Conservation (phyloP, 768 basidiomycete species). For the Phaeotremella fagi region DNA sequence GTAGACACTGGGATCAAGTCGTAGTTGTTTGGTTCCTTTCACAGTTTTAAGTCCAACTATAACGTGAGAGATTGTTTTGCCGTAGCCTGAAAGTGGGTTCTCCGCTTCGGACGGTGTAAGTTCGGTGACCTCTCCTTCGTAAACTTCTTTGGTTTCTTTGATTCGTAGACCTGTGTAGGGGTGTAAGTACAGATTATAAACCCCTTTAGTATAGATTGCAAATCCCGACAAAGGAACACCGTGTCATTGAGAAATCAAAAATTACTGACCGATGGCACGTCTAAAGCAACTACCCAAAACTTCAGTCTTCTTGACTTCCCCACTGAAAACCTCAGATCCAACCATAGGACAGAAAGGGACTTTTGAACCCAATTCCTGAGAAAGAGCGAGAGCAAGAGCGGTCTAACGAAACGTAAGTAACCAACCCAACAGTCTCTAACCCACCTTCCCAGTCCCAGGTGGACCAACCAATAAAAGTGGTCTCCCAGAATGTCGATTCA, state of each 20-base stretch:
- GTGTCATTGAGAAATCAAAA: neutral
- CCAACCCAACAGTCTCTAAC: no score
- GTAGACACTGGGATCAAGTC: slow-evolving; percentile 91
- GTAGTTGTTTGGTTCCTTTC: slow-evolving; percentile 87
- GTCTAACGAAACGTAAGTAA: slow-evolving; percentile 53
- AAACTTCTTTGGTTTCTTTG: slow-evolving; percentile 98
- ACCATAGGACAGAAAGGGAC: slow-evolving; percentile 99
- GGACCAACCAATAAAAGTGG: slow-evolving; percentile 88
- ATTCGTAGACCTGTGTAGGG: slow-evolving; percentile 72
- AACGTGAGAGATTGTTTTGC: slow-evolving; percentile 98
- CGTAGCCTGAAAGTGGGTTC: slow-evolving; percentile 94
- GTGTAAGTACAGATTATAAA: slow-evolving; percentile 2
- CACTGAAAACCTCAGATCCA: slow-evolving; percentile 91
- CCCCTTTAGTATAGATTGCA: no score
- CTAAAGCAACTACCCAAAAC: slow-evolving; percentile 92
- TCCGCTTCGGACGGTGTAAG: slow-evolving; percentile 93
- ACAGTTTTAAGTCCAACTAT: slow-evolving; percentile 91
- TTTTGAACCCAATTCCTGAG: slow-evolving; percentile 88
- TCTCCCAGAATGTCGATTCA: slow-evolving; percentile 62
- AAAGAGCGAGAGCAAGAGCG: slow-evolving; percentile 88
- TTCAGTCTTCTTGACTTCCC: slow-evolving; percentile 98
- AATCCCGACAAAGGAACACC: no score
- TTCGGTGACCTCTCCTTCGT: slow-evolving; percentile 97
- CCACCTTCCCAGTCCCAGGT: slow-evolving; percentile 85
- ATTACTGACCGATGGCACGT: slow-evolving; percentile 79